Evolutionary conservation across 1,139 yeast genomes (phyloP).

Genomic region (Wickerhamiella infanticola): DNA sequence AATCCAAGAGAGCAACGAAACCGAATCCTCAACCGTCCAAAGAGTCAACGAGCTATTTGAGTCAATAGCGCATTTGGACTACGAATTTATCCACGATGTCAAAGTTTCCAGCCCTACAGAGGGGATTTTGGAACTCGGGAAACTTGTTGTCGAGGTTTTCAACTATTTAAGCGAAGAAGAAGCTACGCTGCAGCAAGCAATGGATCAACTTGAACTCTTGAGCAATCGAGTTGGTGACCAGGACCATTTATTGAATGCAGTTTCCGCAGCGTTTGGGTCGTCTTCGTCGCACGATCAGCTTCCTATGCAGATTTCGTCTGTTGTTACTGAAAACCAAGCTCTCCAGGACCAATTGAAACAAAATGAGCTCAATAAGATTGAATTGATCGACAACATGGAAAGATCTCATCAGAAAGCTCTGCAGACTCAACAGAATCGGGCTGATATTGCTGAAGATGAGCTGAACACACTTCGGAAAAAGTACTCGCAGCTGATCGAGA

Average conservation of each 20-base stretch:
- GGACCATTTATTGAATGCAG: background rate
- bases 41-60: background rate
- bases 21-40: background rate
- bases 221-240: background rate
- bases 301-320: background rate
- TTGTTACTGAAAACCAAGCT: constrained; percentile 2
- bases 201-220: background rate
- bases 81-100: background rate
- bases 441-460: background rate
- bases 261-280: background rate
- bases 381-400: constrained; percentile 2
- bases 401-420: background rate
- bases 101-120: background rate
- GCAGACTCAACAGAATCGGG: constrained; percentile 1
- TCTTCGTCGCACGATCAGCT: background rate
- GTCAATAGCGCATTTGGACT: background rate
- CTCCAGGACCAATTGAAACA: constrained; percentile 4
- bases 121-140: background rate
- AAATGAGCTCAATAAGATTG: constrained; percentile 1
- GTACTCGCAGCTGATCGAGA: constrained; percentile 4
- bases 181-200: background rate
- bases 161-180: background rate
- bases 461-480: background rate
- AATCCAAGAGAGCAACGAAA: background rate
- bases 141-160: background rate